A percentile compares a stretch with the other conserved stretches of the same genome.
phyloP scores from a whole-genome alignment of 495 filamentous ascomycete species.

The Penicillium lagena region DNA sequence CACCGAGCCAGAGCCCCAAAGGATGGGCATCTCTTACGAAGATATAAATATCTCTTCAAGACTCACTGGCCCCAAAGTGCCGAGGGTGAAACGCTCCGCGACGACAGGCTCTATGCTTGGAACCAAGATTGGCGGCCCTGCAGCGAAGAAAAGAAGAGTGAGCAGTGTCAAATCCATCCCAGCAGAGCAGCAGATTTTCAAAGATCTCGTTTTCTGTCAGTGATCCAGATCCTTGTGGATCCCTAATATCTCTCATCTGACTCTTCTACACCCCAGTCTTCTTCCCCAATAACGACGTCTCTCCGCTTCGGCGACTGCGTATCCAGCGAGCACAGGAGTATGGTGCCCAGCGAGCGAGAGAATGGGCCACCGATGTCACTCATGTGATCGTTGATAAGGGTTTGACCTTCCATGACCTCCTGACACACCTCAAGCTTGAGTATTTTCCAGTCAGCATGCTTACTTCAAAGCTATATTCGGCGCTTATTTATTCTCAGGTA shows the following conservation, averaged over 20 bases:
- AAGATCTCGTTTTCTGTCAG: constrained; percentile 55
- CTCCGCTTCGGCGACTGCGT: constrained; percentile 56
- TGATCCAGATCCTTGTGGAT: background rate
- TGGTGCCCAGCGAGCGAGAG: constrained; percentile 60
- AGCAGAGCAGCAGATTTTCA: constrained; percentile 60
- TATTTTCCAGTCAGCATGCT: constrained; percentile 37
- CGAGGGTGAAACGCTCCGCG: constrained; percentile 2
- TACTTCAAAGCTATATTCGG: constrained; percentile 6
- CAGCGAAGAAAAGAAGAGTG: constrained; percentile 20
- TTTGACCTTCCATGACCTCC: constrained; percentile 59
- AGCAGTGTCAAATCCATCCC: constrained; percentile 38
- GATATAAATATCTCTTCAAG: no score
- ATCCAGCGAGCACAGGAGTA: constrained; percentile 71
- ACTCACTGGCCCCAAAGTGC: background rate
- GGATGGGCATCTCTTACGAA: no score
- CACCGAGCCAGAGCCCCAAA: no score
- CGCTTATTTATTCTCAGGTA: constrained; percentile 33
- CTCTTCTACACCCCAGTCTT: constrained; percentile 47
- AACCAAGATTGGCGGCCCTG: constrained; percentile 4
- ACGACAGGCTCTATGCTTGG: constrained; percentile 16
- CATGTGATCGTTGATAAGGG: constrained; percentile 78
- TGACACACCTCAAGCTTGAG: constrained; percentile 48
- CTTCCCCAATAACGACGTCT: constrained; percentile 71
- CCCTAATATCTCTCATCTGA: background rate
- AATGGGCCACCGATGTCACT: constrained; percentile 49